These are phyloP conservation scores for Shiraia sp. DNA, from an alignment of 2,329 filamentous ascomycete species.

Conservation along the genomic window DNA sequence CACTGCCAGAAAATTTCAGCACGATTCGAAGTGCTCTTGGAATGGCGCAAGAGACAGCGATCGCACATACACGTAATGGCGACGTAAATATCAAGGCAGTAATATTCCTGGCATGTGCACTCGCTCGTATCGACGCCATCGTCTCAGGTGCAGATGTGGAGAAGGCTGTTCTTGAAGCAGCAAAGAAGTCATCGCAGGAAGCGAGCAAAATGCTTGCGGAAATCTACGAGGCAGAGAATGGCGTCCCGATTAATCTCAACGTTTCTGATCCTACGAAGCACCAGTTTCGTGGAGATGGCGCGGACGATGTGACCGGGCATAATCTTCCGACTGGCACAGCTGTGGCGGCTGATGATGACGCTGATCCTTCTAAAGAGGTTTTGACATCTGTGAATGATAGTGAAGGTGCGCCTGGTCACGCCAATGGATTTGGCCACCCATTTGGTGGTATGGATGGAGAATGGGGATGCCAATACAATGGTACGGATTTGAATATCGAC, in stretches of 20 bases:
- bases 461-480: slow-evolving; percentile 2
- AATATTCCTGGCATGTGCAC: slow-evolving; percentile 20
- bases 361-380: neutral
- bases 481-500: slow-evolving; percentile 5
- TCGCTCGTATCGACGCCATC: slow-evolving; percentile 31
- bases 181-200: slow-evolving; percentile 16
- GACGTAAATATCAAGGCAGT: slow-evolving; percentile 32
- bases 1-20: slow-evolving; percentile 15
- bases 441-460: no score
- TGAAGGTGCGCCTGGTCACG: no score
- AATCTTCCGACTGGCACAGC: neutral
- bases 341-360: neutral
- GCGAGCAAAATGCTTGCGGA: slow-evolving; percentile 16
- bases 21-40: slow-evolving; percentile 14
- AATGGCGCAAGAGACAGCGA: slow-evolving; percentile 8
- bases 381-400: no score
- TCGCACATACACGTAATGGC: slow-evolving; percentile 23
- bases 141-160: slow-evolving; percentile 17
- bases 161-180: slow-evolving; percentile 20
- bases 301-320: slow-evolving; percentile 1
- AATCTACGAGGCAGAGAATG: slow-evolving; percentile 23
- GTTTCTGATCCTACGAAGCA: slow-evolving; percentile 6
- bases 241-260: slow-evolving; percentile 23
- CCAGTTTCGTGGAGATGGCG: slow-evolving; percentile 17
- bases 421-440: no score